Base-by-base conservation (phyloP, 78 protist species). In the Creolimax fragrantissima region DNA sequence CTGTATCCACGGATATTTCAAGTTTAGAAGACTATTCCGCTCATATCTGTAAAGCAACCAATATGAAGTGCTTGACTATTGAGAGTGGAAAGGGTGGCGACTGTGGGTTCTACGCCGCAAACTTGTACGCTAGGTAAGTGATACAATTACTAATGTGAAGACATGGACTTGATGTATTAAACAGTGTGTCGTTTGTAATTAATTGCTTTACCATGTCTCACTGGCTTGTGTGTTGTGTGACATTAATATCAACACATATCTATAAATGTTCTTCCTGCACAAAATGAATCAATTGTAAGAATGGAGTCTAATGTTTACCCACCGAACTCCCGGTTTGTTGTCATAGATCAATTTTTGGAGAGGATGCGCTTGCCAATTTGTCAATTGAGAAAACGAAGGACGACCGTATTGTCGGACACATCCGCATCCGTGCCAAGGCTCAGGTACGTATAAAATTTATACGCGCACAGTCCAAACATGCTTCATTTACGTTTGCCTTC, bases 291-390 rank as follows among this genome's bases (percentile, higher is more conserved):
- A n/a, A n/a, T n/a, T n/a, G n/a, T n/a, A n/a, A n/a, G n/a, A n/a
- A n/a, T n/a, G n/a, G n/a, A n/a, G n/a, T n/a, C n/a, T n/a, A n/a
- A n/a, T n/a, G n/a, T n/a, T n/a, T n/a, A n/a, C n/a, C n/a, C n/a
- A n/a, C n/a, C n/a, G n/a, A n/a, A n/a, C n/a, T n/a, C n/a, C n/a
- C n/a, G n/a, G n/a, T n/a, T n/a, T n/a, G n/a, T n/a, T n/a, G n/a
- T n/a, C 24, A 58, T 24, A 58, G 74, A 58, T 36, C 90, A 74
- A 94, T 96, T 74, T 98, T 98, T 66, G 97, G 99, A 39, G 98
- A 97, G 90, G 98, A 97, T 44, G 99, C 98, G 6, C 93, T 98
- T 4, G 98, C 98, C 67, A 98, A 98, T 85, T 91, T 98, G 88
- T 89, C 95, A 88, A 44, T 98, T 44, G 99, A 98, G 93, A 45